Conservation (phyloP, 108 stramenopile genomes). For the Cyclotella sp. region DNA sequence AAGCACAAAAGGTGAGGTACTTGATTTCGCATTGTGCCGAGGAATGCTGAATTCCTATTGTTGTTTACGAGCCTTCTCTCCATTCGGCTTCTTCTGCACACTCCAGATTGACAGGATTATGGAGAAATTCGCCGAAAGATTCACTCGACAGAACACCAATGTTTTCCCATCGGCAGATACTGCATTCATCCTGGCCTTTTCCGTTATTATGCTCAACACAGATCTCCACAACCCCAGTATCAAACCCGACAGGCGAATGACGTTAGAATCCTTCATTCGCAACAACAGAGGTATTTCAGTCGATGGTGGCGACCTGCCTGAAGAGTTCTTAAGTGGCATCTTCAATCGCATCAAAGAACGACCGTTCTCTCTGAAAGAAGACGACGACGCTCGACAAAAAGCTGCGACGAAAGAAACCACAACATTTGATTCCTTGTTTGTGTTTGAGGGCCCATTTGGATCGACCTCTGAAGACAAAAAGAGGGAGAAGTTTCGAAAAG, state of each 20-base stretch:
- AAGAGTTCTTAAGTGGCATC: constrained; percentile 90
- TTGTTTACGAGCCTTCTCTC: neutral
- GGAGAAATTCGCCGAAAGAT: constrained; percentile 99
- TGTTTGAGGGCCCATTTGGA: constrained; percentile 75
- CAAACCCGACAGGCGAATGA: constrained; percentile 93
- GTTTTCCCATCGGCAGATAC: constrained; percentile 98
- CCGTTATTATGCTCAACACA: constrained; percentile 99
- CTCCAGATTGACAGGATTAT: constrained; percentile 98
- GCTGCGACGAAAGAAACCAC: constrained; percentile 51
- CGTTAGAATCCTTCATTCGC: constrained; percentile 88
- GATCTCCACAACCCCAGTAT: constrained; percentile 99
- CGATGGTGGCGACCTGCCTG: constrained; percentile 92
- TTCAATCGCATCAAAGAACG: constrained; percentile 92
- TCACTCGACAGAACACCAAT: constrained; percentile 83
- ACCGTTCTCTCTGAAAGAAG: constrained; percentile 97
- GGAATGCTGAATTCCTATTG: neutral
- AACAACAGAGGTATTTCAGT: constrained; percentile 97
- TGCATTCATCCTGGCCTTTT: constrained; percentile 98
- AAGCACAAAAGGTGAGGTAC: constrained; percentile 91
- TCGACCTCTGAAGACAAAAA: constrained; percentile 74
- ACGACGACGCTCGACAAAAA: constrained; percentile 86
- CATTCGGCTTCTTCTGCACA: neutral
- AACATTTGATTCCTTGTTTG: constrained; percentile 65
- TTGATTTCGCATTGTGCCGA: too few species aligned
- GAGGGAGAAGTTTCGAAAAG: constrained; percentile 87